Evolutionary conservation across 148 eudicot species (phyloP).

Genomic region (Dianthus caryophyllus): DNA sequence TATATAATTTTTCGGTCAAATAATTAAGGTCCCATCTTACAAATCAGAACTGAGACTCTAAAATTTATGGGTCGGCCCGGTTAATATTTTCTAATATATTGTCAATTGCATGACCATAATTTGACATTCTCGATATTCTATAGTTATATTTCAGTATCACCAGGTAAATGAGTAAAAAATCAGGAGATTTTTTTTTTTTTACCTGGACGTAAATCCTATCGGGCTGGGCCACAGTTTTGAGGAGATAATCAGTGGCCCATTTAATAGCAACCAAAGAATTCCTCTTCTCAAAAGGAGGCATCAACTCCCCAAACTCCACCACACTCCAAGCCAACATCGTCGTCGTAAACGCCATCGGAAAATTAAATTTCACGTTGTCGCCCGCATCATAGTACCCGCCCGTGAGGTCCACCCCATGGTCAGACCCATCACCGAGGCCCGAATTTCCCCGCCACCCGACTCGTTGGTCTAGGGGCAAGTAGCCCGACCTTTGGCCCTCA

Average conservation of each 20-base stretch:
- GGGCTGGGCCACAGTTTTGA: conserved; percentile 68
- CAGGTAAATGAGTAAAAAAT: too few species aligned
- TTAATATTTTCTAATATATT: too few species aligned
- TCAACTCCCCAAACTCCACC: conserved; percentile 66
- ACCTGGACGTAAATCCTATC: conserved; percentile 82
- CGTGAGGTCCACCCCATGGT: conserved; percentile 40
- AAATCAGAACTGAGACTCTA: too few species aligned
- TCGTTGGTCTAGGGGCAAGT: conserved; percentile 60
- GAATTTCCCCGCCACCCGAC: conserved; percentile 54
- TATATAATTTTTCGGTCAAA: too few species aligned
- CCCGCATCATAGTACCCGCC: conserved; percentile 96
- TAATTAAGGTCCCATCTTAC: too few species aligned
- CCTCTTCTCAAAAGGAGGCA: conserved; percentile 54
- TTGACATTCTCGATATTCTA: too few species aligned
- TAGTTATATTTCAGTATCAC: too few species aligned
- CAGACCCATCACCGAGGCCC: conserved; percentile 62
- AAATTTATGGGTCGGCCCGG: too few species aligned
- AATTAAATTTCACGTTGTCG: conserved; percentile 84
- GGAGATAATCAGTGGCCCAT: conserved; percentile 82
- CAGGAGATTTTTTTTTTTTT: too few species aligned
- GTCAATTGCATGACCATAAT: too few species aligned
- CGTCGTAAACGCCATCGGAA: conserved; percentile 93
- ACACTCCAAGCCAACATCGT: conserved; percentile 97
- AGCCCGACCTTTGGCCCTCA: conserved; percentile 89
- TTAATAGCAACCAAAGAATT: conserved; percentile 61